A percentile compares a stretch with the other conserved stretches of the same genome.
Conservation (phyloP, 306 rosid genomes). For the Mucuna pruriens region DNA sequence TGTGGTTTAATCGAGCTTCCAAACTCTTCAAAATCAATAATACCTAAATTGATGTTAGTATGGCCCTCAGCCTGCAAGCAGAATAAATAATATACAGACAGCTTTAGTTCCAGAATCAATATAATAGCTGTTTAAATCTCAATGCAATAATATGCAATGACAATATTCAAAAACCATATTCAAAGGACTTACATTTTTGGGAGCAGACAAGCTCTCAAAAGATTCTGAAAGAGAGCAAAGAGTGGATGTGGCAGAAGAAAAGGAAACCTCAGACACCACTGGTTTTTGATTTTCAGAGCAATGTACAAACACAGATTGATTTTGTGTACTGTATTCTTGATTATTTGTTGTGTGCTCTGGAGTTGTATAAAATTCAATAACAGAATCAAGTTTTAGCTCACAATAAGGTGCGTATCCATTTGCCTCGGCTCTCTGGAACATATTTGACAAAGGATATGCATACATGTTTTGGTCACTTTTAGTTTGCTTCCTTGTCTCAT, state of each 20-base stretch:
- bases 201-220: constrained; percentile 41
- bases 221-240: constrained; percentile 62
- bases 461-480: constrained; percentile 59
- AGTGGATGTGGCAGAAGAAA: constrained; percentile 61
- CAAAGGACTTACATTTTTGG: constrained; percentile 56
- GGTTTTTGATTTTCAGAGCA: constrained; percentile 45
- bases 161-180: constrained; percentile 27
- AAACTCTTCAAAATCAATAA: constrained; percentile 47
- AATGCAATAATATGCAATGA: constrained; percentile 27
- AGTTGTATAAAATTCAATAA: constrained; percentile 44
- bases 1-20: constrained; percentile 44
- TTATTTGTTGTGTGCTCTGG: constrained; percentile 49
- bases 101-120: constrained; percentile 38
- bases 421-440: constrained; percentile 66
- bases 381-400: constrained; percentile 58
- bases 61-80: constrained; percentile 57
- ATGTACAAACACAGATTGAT: constrained; percentile 34
- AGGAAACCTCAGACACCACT: constrained; percentile 57
- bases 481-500: constrained; percentile 56
- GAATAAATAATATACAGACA: constrained; percentile 27
- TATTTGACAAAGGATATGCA: constrained; percentile 58
- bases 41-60: constrained; percentile 39
- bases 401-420: constrained; percentile 77
- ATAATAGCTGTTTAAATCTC: constrained; percentile 10
- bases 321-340: constrained; percentile 47